A percentile compares a stretch with the other conserved stretches of the same genome.
Conservation (phyloP, 768 basidiomycete genomes). For the Rhizopogon vesiculosus region DNA sequence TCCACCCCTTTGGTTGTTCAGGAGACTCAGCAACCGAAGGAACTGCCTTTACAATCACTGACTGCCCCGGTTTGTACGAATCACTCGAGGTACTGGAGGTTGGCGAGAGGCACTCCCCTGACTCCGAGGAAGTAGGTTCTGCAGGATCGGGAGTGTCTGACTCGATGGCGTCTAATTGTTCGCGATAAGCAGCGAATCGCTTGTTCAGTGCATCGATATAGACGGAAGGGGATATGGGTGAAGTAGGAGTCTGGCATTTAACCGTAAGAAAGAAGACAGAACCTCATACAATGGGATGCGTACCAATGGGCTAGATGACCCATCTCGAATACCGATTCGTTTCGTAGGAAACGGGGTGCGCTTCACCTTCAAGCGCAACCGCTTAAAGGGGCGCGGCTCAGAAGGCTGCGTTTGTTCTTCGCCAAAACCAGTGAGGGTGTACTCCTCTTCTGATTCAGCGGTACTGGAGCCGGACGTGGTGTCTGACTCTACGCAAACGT, state of each 20-base stretch:
- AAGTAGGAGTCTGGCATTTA: not conserved
- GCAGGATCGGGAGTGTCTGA: not conserved
- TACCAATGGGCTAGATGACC: not conserved
- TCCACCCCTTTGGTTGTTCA: constrained; percentile 11
- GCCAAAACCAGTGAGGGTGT: constrained; percentile 40
- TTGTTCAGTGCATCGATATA: not conserved
- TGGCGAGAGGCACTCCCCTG: no score
- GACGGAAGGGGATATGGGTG: not conserved
- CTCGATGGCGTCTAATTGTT: not conserved
- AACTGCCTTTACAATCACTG: not conserved
- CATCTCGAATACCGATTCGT: not conserved
- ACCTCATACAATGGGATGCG: not conserved
- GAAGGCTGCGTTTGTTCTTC: constrained; percentile 32
- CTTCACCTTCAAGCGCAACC: constrained; percentile 20
- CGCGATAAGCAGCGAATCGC: not conserved
- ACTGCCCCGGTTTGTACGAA: not conserved
- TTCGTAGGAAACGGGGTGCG: constrained; percentile 24
- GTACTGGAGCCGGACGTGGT: not conserved
- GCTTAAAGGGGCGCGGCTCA: not conserved
- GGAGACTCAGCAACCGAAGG: not conserved
- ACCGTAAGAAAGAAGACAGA: not conserved
- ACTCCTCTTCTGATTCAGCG: constrained; percentile 25
- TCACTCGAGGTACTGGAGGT: not conserved
- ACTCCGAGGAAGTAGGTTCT: not conserved
- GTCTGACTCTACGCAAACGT: not conserved